A percentile compares a stretch with the other conserved stretches of the same genome.
Conservation (phyloP, 306 rosid genomes). For the Spatholobus suberectus region DNA sequence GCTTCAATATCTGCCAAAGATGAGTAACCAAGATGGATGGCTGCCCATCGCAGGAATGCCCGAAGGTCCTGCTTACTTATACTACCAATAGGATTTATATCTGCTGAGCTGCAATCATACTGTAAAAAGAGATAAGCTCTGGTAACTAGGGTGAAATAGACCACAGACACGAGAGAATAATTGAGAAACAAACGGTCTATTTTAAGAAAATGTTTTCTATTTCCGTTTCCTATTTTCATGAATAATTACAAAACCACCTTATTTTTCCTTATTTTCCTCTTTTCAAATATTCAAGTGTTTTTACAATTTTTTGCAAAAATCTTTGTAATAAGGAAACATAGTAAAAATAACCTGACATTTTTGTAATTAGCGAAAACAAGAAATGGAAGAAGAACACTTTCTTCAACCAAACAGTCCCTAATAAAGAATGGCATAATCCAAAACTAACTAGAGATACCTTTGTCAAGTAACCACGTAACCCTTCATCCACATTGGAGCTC, state of each 20-base stretch:
- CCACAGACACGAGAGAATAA: slow-evolving; percentile 7
- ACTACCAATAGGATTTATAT: slow-evolving; percentile 95
- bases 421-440: neutral
- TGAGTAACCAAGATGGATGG: slow-evolving; percentile 79
- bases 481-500: slow-evolving; percentile 96
- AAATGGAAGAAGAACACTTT: neutral
- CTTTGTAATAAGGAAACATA: neutral
- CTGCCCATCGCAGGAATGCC: slow-evolving; percentile 89
- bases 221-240: neutral
- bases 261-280: neutral
- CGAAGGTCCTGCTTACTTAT: slow-evolving; percentile 93
- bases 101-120: slow-evolving; percentile 98
- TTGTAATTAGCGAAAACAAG: neutral
- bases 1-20: slow-evolving; percentile 92
- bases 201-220: neutral
- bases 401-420: neutral
- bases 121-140: slow-evolving; percentile 44
- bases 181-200: neutral
- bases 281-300: neutral
- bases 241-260: neutral
- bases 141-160: slow-evolving; percentile 29
- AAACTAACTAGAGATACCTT: slow-evolving; percentile 60
- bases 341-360: neutral
- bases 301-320: neutral
- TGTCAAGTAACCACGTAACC: slow-evolving; percentile 85